Evolutionary conservation across 352 stramenopile genomes (phyloP).

Genomic region (Phytophthora tubulina): DNA sequence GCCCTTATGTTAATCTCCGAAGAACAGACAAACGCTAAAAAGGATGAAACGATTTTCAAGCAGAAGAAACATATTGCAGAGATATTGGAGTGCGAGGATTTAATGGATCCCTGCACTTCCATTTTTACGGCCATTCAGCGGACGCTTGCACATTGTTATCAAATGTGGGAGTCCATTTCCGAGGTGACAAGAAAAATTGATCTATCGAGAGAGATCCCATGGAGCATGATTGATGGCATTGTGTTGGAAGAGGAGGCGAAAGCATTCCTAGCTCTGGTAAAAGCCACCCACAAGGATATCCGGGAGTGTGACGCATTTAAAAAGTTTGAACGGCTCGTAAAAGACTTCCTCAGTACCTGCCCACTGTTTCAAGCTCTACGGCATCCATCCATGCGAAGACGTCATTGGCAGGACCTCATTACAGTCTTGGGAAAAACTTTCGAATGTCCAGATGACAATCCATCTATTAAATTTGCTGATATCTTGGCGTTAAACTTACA

Average conservation of each 20-base stretch:
- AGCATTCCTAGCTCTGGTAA: constrained; percentile 85
- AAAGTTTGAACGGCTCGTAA: constrained; percentile 80
- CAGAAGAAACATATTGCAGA: constrained; percentile 90
- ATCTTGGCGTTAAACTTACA: constrained; percentile 89
- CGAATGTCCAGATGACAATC: constrained; percentile 76
- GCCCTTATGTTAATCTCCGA: constrained; percentile 57
- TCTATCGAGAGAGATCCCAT: constrained; percentile 90
- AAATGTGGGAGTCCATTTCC: constrained; percentile 90
- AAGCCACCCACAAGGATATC: constrained; percentile 89
- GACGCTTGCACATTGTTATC: constrained; percentile 78
- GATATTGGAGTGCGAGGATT: constrained; percentile 93
- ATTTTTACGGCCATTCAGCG: constrained; percentile 80
- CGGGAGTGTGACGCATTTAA: constrained; percentile 93
- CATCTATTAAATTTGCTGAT: constrained; percentile 75
- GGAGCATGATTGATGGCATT: constrained; percentile 92
- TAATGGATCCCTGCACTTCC: constrained; percentile 85
- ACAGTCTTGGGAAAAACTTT: constrained; percentile 64
- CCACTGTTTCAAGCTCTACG: constrained; percentile 83
- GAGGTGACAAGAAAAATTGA: constrained; percentile 92
- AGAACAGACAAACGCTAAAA: constrained; percentile 46
- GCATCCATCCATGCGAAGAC: constrained; percentile 76
- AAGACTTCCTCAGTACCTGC: constrained; percentile 82
- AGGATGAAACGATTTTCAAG: constrained; percentile 50
- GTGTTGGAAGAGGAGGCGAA: constrained; percentile 96
- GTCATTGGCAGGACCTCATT: constrained; percentile 81